Evolutionary conservation across 1,284 basidiomycete species (phyloP), one percentile per base, ranked within the genome.

Genomic region (Bondarzewia mesenterica): DNA sequence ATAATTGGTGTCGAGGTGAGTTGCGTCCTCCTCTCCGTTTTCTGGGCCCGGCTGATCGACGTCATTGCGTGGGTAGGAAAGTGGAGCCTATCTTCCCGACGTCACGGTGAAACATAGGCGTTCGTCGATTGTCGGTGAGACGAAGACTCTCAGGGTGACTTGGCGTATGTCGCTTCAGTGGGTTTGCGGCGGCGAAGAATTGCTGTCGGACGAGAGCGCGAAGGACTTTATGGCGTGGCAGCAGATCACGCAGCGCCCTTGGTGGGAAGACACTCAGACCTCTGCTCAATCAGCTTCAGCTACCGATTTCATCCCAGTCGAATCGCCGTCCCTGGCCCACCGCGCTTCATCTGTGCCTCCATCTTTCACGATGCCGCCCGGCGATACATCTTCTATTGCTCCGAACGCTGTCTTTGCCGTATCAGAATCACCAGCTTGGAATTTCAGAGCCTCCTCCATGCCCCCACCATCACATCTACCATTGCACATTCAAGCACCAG

Each of bases 91-190:
- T 35, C 32, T n/a, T 35, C 8, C 8, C n/a, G 10, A n/a, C 8
- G 10, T n/a, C 8, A 8, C 32, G n/a, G 32, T 8, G n/a, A 35
- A 35, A n/a, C 32, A 35, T 35, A 8, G 32, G n/a, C 32, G 32
- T 35, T n/a, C 32, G 8, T n/a, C 32, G 10, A 35, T 8, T n/a
- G 29, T 7, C n/a, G n/a, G 12, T 32, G 10, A 10, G 29, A 32
- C 29, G 29, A 32, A 10, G 29, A 50, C 46, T 10, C 42, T 44
- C 8, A 47, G 32, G 7, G 14, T 44, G 27, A 4, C 42, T 16
- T 73, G 72, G 71, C 48, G 53, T 38, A 68, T 73, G 47, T 58
- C 51, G 27, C 58, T 68, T 12, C 51, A 57, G 32, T 74, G 72
- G 72, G 57, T 60, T 6, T 49, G 65, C 12, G 71, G 70, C n/a